Evolutionary conservation across 2,329 filamentous ascomycete species (phyloP), one percentile per base, ranked within the genome.

Genomic region (Teratosphaeriaceae sp.): DNA sequence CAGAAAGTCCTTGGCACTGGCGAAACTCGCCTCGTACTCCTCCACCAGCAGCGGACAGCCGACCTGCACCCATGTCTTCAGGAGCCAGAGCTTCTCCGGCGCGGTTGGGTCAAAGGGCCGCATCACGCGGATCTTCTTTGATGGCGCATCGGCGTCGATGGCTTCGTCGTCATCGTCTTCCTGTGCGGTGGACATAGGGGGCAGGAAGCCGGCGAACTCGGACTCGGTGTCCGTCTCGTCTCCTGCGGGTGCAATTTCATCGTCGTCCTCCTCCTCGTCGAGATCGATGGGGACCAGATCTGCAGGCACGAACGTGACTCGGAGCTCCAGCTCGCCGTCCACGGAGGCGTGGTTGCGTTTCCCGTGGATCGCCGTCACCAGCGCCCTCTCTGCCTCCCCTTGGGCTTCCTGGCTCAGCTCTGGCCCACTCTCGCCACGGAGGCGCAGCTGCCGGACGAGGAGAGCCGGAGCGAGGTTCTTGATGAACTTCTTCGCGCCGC

Each of bases 401-500:
- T 59, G 61, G 20, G 60, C 64, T 45, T 59, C 70, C n/a, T n/a
- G n/a, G n/a, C n/a, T n/a, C n/a, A n/a, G n/a, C n/a, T n/a, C n/a
- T n/a, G n/a, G n/a, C n/a, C 15, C 27, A 30, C 27, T 13, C 12
- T 34, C 31, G 9, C 59, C 65, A 34, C 63, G 57, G 47, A 71
- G 46, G 12, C 69, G 62, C 24, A 74, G 70, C 47, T 76, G 80
- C 47, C 76, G 78, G 12, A 80, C 72, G 2, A 97, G 69, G 1
- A 97, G 66, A 6, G 83, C 80, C 9, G 88, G 85, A 0, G 88
- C 84, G 9, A 97, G 68, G 21, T 85, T 83, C 12, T 83, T 78
- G 21, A 95, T 81, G 47, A 95, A 85, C 58, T 95, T 94, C 57
- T 84, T 78, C 13, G 89, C 88, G 0, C 89, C 90, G 39, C 75